phyloP scores from a whole-genome alignment of 371 early-diverging fungal species.

The Mortierella sp. region DNA sequence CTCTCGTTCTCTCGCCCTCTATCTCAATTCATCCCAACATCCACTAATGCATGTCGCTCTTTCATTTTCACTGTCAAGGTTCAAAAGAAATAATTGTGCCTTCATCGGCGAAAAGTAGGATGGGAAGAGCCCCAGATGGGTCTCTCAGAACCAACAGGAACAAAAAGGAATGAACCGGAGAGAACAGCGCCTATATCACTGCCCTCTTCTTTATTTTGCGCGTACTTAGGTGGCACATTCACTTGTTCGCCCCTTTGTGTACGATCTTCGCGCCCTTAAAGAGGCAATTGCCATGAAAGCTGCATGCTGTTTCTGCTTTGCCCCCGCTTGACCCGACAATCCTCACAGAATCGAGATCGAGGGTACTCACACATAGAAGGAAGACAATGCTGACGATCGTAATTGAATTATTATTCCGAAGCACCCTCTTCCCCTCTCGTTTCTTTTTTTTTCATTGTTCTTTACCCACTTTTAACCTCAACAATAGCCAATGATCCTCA shows the following conservation, averaged over 20 bases:
- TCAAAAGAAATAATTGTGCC: neutral
- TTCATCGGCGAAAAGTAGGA: constrained; percentile 3
- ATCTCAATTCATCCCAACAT: constrained; percentile 14
- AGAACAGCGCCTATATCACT: too few species aligned
- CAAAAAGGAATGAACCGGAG: neutral
- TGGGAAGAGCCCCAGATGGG: constrained; percentile 7
- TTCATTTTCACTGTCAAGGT: neutral
- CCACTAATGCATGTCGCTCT: neutral
- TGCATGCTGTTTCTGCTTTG: too few species aligned
- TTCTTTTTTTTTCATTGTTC: too few species aligned
- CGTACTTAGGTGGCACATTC: neutral
- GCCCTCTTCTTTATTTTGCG: neutral
- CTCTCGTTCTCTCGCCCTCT: neutral
- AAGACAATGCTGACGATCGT: neutral
- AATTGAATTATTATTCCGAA: neutral
- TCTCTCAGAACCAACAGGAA: constrained; percentile 15
- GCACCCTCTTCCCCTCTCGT: too few species aligned
- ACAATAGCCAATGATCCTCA: too few species aligned
- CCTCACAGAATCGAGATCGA: too few species aligned
- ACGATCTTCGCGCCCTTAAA: too few species aligned
- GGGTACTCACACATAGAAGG: neutral
- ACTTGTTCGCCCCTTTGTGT: too few species aligned
- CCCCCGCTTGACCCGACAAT: too few species aligned
- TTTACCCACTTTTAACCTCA: too few species aligned
- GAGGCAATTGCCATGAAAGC: too few species aligned